Conservation (phyloP, 176 grass and related monocot genomes). For the Poa pratensis region DNA sequence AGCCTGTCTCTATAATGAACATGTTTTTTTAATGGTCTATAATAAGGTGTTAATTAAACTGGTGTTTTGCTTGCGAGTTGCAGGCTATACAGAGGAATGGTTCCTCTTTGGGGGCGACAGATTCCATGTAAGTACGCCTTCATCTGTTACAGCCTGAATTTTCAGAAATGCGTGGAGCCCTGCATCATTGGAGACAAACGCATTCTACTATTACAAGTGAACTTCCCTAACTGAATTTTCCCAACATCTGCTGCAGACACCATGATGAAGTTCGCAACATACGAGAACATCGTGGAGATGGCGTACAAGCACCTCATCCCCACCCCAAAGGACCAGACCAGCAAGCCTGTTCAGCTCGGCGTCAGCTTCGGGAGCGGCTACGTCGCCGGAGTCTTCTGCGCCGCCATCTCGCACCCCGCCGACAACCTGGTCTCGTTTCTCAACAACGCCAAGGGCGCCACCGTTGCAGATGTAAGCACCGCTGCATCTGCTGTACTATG, state of each 20-base stretch:
- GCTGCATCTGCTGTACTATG: neutral
- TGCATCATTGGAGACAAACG: neutral
- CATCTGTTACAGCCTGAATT: neutral
- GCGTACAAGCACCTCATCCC: slow-evolving; percentile 80
- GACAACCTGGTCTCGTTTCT: slow-evolving; percentile 90
- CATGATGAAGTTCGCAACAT: slow-evolving; percentile 92
- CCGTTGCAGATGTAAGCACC: slow-evolving; percentile 67
- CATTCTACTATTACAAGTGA: neutral
- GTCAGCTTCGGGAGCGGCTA: slow-evolving; percentile 86
- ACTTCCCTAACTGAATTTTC: slow-evolving; percentile 10
- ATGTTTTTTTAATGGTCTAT: neutral
- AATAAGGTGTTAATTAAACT: neutral
- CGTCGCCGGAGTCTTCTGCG: slow-evolving; percentile 81
- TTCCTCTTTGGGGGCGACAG: slow-evolving; percentile 89
- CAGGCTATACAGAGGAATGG: slow-evolving; percentile 78
- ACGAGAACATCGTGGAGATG: slow-evolving; percentile 83
- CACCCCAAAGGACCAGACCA: slow-evolving; percentile 68
- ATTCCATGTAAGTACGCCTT: slow-evolving; percentile 67
- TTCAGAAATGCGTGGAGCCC: neutral
- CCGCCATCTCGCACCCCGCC: slow-evolving; percentile 74
- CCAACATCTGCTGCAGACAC: slow-evolving; percentile 52
- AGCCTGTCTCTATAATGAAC: neutral
- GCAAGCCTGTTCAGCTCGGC: slow-evolving; percentile 75
- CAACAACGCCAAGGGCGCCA: slow-evolving; percentile 87
- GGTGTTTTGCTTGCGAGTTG: slow-evolving; percentile 25